A percentile compares a stretch with the other conserved stretches of the same genome.
phyloP scores from a whole-genome alignment of 805 yeast genomes.

The Myxozyma geophila region DNA sequence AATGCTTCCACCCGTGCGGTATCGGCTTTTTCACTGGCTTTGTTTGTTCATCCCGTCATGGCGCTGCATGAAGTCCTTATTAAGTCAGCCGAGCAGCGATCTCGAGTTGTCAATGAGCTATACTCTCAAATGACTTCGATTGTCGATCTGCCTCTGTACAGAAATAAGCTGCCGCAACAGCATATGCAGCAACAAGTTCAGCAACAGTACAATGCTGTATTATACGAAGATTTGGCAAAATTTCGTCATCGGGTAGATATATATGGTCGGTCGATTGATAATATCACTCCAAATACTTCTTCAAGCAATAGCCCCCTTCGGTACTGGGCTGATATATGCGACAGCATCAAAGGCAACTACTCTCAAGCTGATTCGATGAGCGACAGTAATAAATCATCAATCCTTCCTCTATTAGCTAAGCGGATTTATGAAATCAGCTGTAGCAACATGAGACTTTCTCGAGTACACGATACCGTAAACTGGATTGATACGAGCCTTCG shows the following conservation, averaged over 20 bases:
- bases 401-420: constrained; percentile 29
- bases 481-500: constrained; percentile 31
- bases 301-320: constrained; percentile 9
- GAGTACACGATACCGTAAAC: constrained; percentile 24
- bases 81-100: constrained; percentile 29
- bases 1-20: constrained; percentile 17
- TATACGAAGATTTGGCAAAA: constrained; percentile 30
- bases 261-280: constrained; percentile 21
- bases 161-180: not conserved
- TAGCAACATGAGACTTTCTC: constrained; percentile 8
- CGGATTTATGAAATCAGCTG: constrained; percentile 26
- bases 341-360: not conserved
- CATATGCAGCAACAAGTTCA: constrained; percentile 1
- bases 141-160: not conserved
- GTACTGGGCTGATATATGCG: constrained; percentile 30
- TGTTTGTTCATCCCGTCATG: constrained; percentile 34
- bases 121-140: constrained; percentile 23
- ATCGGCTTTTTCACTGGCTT: constrained; percentile 23
- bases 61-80: constrained; percentile 29
- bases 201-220: constrained; percentile 17
- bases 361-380: not conserved
- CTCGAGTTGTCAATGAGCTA: constrained; percentile 32
- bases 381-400: constrained; percentile 4
- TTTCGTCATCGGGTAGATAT: constrained; percentile 27
- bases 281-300: not conserved